Conservation (phyloP, 495 filamentous ascomycete species). For the Penicilliopsis zonata region DNA sequence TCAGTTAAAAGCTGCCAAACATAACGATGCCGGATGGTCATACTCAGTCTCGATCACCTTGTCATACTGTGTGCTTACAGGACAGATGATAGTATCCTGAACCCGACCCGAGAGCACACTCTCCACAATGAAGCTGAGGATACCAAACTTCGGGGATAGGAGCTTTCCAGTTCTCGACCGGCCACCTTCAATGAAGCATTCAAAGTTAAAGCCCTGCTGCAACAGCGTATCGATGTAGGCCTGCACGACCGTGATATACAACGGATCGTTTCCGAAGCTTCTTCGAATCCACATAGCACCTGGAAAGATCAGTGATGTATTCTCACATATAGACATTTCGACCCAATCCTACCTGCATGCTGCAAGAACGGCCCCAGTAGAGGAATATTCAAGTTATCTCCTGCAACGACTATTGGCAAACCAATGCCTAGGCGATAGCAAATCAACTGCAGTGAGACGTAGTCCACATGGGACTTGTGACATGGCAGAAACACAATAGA, state of each 20-base stretch:
- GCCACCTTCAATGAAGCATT: conserved; percentile 94
- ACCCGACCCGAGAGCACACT: conserved; percentile 80
- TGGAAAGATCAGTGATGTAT: conserved; percentile 13
- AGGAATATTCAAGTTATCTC: conserved; percentile 93
- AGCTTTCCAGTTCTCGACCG: conserved; percentile 89
- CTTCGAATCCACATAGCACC: conserved; percentile 94
- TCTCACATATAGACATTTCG: background rate
- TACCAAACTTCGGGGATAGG: conserved; percentile 90
- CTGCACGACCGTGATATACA: conserved; percentile 87
- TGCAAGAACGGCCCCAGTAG: conserved; percentile 82
- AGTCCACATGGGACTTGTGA: conserved; percentile 91
- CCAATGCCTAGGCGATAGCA: conserved; percentile 87
- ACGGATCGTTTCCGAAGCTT: conserved; percentile 80
- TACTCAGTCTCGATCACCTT: conserved; percentile 94
- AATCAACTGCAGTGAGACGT: conserved; percentile 84
- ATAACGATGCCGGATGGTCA: conserved; percentile 3
- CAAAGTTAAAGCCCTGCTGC: conserved; percentile 83
- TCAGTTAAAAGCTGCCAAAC: background rate
- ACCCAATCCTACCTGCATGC: conserved; percentile 54
- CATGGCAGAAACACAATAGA: conserved; percentile 94
- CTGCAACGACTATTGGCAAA: conserved; percentile 86
- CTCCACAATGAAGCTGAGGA: conserved; percentile 83
- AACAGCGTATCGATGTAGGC: conserved; percentile 90
- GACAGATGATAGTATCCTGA: conserved; percentile 82
- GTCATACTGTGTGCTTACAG: conserved; percentile 95